These are phyloP conservation scores for Lachnellula willkommii DNA, from an alignment of 2,329 filamentous ascomycete genomes.

Conservation along the genomic window DNA sequence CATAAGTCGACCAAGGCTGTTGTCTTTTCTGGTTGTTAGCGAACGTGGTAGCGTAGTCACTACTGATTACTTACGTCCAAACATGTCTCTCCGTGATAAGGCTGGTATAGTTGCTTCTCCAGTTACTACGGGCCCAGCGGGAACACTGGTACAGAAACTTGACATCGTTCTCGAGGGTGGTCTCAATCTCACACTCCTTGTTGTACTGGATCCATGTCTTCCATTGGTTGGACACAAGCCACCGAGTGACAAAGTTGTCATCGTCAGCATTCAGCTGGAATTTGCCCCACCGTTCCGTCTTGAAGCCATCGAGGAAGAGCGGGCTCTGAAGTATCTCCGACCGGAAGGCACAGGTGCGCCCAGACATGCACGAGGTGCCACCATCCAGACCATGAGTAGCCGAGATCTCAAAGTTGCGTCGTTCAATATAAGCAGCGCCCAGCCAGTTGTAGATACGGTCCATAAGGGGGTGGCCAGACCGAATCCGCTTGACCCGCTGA, in stretches of 20 bases:
- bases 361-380: constrained; percentile 94
- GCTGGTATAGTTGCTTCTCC: constrained; percentile 93
- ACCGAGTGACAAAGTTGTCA: constrained; percentile 96
- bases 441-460: constrained; percentile 79
- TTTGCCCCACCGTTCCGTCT: constrained; percentile 81
- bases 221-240: constrained; percentile 88
- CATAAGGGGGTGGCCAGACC: constrained; percentile 47
- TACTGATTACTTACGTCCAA: constrained; percentile 64
- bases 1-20: constrained; percentile 90
- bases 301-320: constrained; percentile 82
- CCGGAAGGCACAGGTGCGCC: constrained; percentile 86
- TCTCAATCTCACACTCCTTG: constrained; percentile 83
- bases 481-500: constrained; percentile 70
- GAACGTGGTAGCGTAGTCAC: background rate
- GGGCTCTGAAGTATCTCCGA: constrained; percentile 81
- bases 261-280: constrained; percentile 94
- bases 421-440: constrained; percentile 84
- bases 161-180: constrained; percentile 80
- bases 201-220: constrained; percentile 96
- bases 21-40: constrained; percentile 49
- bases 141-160: constrained; percentile 93
- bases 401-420: constrained; percentile 94
- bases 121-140: constrained; percentile 94
- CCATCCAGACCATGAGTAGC: constrained; percentile 93
- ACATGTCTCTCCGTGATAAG: constrained; percentile 78